Evolutionary conservation across 139 green algal genomes (phyloP).

Genomic region (Auxenochlorella pyrenoidosa): DNA sequence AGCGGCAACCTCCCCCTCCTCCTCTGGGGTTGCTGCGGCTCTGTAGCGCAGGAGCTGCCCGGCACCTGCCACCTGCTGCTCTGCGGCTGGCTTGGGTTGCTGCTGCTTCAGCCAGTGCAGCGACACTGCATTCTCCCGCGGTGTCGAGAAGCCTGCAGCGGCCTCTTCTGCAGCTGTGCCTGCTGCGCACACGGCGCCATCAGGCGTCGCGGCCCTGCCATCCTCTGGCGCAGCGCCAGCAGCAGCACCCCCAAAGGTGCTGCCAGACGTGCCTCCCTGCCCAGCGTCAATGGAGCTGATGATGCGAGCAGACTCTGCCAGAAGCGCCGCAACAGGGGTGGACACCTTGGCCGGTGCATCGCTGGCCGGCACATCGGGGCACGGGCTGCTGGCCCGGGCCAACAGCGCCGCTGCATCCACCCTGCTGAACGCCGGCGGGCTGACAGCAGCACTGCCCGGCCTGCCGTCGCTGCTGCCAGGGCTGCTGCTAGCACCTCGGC

Average conservation of each 20-base stretch:
- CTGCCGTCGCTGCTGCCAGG: background rate
- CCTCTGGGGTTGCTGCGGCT: background rate
- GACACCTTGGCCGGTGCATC: conserved; percentile 9
- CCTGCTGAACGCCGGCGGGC: background rate
- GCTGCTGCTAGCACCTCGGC: background rate
- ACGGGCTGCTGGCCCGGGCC: background rate
- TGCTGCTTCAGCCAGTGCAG: conserved; percentile 4
- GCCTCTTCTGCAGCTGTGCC: background rate
- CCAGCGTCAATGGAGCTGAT: conserved; percentile 22
- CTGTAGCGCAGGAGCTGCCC: background rate
- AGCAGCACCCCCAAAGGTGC: background rate
- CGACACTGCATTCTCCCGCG: background rate
- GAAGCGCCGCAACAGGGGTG: conserved; percentile 10
- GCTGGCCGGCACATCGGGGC: background rate
- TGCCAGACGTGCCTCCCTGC: conserved; percentile 2
- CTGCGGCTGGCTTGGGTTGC: background rate
- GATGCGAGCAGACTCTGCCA: conserved; percentile 22
- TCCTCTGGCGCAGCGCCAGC: background rate
- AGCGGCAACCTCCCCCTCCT: background rate
- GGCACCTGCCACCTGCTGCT: background rate
- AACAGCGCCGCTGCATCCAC: background rate
- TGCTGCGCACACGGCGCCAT: background rate
- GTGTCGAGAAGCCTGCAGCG: background rate
- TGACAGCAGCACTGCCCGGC: background rate
- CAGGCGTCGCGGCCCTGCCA: background rate